Evolutionary conservation across 2,329 filamentous ascomycete genomes (phyloP), one percentile per base, ranked within the genome.

Genomic region (Ramularia endophylla): DNA sequence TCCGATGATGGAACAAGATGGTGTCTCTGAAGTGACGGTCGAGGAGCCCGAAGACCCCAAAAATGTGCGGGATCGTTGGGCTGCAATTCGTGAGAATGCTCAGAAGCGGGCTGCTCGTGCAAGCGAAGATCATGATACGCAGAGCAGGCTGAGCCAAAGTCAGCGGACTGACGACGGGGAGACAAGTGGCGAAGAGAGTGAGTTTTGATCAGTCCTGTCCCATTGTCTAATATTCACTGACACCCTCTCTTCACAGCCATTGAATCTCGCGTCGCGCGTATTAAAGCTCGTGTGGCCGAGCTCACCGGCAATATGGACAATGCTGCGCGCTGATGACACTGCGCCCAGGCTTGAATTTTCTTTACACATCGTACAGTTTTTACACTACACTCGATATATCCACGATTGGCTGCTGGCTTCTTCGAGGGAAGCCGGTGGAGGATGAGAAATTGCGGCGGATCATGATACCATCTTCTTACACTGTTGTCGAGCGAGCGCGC

Each of bases 241-340:
- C n/a, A n/a, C n/a, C n/a, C n/a, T n/a, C n/a, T n/a, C n/a, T 36
- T 34, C 40, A n/a, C 53, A 94, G 87, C 89, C 27, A 97, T 97
- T 58, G 92, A 98, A 66, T 89, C 88, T 36, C 86, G 92, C 52
- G 92, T 97, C 45, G 92, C 92, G 36, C 85, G 92, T 50, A 98
- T 98, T 75, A 97, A 95, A 70, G 92, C 92, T 46, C 83, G 92
- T 48, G 92, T 98, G 44, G 92, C 92, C 38, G 88, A 95, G 64
- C 69, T 98, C 55, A 98, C 92, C 2, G 61, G 62, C 39, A 55
- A 55, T 41, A 60, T 59, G 48, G 58, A 59, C 9, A 43, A 36
- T 37, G 25, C 46, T 27, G 38, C 35, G 18, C 27, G 17, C 20
- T 38, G 30, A 43, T 28, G 6, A 25, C 11, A 25, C 6, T 25